Conservation (phyloP, 768 basidiomycete species). For the Leccinum arenicola region DNA sequence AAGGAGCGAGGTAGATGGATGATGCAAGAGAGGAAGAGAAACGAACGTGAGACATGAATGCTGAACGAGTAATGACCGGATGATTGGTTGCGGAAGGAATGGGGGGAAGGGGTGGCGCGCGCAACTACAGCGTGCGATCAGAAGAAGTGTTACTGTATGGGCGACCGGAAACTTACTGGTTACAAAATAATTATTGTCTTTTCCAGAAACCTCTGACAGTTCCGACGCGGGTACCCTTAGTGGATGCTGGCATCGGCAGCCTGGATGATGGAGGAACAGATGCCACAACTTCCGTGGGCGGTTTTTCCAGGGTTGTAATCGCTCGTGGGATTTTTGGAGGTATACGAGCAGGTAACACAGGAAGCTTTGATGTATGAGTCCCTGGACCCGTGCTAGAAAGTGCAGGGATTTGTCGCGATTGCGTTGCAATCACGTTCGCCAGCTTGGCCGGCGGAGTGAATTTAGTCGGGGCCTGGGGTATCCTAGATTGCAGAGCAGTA, state of each 20-base stretch:
- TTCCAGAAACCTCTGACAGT: slow-evolving; percentile 35
- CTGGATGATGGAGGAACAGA: slow-evolving; percentile 10
- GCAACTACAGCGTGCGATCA: neutral
- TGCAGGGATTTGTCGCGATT: slow-evolving; percentile 15
- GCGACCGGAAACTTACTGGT: slow-evolving; percentile 7
- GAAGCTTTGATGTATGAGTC: slow-evolving; percentile 21
- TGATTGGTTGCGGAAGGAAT: neutral
- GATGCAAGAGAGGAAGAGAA: slow-evolving; percentile 6
- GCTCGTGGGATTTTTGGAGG: slow-evolving; percentile 12
- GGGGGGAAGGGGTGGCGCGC: neutral
- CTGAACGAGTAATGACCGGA: slow-evolving; percentile 17
- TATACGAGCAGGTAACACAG: slow-evolving; percentile 15
- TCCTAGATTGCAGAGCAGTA: slow-evolving; percentile 11
- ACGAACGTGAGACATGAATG: slow-evolving; percentile 11
- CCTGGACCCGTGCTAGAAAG: neutral
- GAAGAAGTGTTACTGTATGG: neutral
- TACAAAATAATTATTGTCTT: slow-evolving; percentile 13
- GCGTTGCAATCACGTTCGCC: slow-evolving; percentile 27
- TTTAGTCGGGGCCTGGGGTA: slow-evolving; percentile 23
- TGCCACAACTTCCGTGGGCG: neutral
- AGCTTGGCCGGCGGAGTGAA: slow-evolving; percentile 32
- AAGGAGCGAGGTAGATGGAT: slow-evolving; percentile 8
- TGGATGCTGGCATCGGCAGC: slow-evolving; percentile 26
- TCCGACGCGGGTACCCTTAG: slow-evolving; percentile 19
- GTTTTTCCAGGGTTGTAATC: slow-evolving; percentile 4